Evolutionary conservation across 371 early-diverging fungal genomes (phyloP).

Genomic region (Mucor indicus): DNA sequence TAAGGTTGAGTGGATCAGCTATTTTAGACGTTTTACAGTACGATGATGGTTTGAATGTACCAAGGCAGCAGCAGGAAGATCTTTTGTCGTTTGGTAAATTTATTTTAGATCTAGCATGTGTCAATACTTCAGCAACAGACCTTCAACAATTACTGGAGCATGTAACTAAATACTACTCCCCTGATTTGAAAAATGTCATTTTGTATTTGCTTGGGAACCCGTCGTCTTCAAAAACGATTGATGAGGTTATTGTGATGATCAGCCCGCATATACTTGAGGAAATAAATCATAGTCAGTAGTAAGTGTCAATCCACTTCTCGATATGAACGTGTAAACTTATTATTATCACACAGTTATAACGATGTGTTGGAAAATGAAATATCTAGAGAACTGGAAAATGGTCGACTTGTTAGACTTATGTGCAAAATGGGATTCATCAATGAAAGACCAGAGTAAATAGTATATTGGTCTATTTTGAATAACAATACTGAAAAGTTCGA

Average conservation of each 20-base stretch:
- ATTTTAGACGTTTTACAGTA: slow-evolving; percentile 80
- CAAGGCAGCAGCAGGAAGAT: slow-evolving; percentile 78
- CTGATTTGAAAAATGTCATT: slow-evolving; percentile 76
- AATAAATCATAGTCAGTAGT: slow-evolving; percentile 68
- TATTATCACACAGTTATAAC: slow-evolving; percentile 48
- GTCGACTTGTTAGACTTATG: slow-evolving; percentile 81
- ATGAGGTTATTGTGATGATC: slow-evolving; percentile 81
- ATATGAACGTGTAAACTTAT: not conserved
- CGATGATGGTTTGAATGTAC: slow-evolving; percentile 61
- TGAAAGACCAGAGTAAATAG: slow-evolving; percentile 87
- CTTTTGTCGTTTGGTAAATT: slow-evolving; percentile 83
- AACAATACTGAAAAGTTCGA: no score
- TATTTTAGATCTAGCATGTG: slow-evolving; percentile 73
- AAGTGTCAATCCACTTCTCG: slow-evolving; percentile 12
- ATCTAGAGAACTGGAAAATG: slow-evolving; percentile 85
- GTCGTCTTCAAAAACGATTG: slow-evolving; percentile 69
- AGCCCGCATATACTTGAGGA: slow-evolving; percentile 76
- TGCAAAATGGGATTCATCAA: slow-evolving; percentile 93
- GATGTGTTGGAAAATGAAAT: slow-evolving; percentile 82
- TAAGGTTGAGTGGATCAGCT: slow-evolving; percentile 82
- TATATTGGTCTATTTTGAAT: not conserved
- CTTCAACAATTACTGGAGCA: slow-evolving; percentile 74
- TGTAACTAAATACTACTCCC: slow-evolving; percentile 69
- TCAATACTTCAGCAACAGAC: slow-evolving; percentile 59
- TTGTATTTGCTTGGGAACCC: slow-evolving; percentile 79